These are phyloP conservation scores for Suillus bovinus DNA, from an alignment of 768 basidiomycete genomes.

Conservation along the genomic window DNA sequence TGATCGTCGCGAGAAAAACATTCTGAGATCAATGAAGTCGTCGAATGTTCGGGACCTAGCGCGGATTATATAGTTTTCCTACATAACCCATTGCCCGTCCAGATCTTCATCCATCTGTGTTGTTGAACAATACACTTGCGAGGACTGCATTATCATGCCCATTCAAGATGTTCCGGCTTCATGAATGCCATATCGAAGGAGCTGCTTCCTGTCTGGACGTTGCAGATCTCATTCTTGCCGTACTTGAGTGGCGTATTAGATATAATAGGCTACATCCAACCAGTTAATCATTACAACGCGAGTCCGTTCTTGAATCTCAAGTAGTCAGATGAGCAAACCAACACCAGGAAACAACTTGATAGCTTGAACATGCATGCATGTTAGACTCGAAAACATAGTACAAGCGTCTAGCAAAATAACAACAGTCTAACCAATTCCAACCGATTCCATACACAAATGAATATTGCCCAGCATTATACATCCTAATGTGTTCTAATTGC, in stretches of 20 bases:
- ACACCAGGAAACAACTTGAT: not conserved
- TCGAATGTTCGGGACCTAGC: too few relatives aligned
- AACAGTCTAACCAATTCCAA: constrained; percentile 6
- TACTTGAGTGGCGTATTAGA: too few relatives aligned
- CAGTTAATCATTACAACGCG: too few relatives aligned
- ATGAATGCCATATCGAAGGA: not conserved
- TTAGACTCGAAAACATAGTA: not conserved
- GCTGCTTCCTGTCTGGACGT: not conserved
- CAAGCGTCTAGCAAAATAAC: not conserved
- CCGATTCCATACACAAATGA: constrained; percentile 6
- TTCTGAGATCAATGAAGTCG: too few relatives aligned
- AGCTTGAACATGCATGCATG: not conserved
- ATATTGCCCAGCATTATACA: constrained; percentile 6
- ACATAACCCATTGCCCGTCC: too few relatives aligned
- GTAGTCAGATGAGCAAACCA: not conserved
- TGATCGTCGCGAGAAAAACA: too few relatives aligned
- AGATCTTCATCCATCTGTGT: too few relatives aligned
- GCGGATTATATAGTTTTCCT: too few relatives aligned
- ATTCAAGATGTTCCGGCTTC: not conserved
- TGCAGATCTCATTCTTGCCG: not conserved
- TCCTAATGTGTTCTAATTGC: constrained; percentile 2
- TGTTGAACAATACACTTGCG: too few relatives aligned
- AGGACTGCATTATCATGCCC: too few relatives aligned
- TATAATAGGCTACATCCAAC: not conserved
- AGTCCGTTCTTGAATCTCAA: not conserved